phyloP scores from a whole-genome alignment of 1,139 yeast genomes.

The Suhomyces yuchorum region DNA sequence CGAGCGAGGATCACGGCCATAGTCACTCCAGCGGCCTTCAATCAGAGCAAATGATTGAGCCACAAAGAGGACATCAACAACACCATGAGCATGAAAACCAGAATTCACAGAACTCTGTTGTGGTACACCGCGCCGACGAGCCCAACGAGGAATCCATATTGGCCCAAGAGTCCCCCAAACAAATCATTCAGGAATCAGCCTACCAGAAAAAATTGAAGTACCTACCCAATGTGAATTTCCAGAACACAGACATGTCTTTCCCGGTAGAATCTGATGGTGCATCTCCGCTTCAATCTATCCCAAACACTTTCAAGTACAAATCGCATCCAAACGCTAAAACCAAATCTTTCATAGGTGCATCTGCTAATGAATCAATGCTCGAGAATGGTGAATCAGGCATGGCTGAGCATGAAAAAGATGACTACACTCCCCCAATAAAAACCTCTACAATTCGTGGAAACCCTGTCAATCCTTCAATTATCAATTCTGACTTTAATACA shows the following conservation, averaged over 20 bases:
- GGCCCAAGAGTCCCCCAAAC: constrained; percentile 14
- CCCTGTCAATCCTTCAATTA: neutral
- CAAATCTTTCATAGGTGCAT: constrained; percentile 30
- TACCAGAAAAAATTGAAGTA: constrained; percentile 41
- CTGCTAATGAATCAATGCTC: constrained; percentile 6
- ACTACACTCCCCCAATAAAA: constrained; percentile 17
- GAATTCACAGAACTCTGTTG: neutral
- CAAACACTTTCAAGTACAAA: constrained; percentile 50
- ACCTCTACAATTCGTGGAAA: constrained; percentile 22
- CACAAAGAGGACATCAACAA: neutral
- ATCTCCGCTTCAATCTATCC: constrained; percentile 38
- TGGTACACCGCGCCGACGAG: neutral
- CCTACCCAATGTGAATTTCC: constrained; percentile 37
- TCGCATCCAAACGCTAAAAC: constrained; percentile 51
- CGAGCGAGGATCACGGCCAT: too few relatives aligned
- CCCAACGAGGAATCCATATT: constrained; percentile 8
- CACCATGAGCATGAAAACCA: neutral
- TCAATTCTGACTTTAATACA: constrained; percentile 19
- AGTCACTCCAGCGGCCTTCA: neutral
- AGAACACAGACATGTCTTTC: constrained; percentile 17
- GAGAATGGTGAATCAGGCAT: constrained; percentile 2
- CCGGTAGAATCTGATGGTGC: constrained; percentile 3
- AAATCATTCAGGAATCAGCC: constrained; percentile 13
- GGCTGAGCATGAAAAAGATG: constrained; percentile 7
- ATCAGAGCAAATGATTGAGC: neutral